Base-by-base conservation (phyloP, 2,329 filamentous ascomycete species). In the Calonectria leucothoes region DNA sequence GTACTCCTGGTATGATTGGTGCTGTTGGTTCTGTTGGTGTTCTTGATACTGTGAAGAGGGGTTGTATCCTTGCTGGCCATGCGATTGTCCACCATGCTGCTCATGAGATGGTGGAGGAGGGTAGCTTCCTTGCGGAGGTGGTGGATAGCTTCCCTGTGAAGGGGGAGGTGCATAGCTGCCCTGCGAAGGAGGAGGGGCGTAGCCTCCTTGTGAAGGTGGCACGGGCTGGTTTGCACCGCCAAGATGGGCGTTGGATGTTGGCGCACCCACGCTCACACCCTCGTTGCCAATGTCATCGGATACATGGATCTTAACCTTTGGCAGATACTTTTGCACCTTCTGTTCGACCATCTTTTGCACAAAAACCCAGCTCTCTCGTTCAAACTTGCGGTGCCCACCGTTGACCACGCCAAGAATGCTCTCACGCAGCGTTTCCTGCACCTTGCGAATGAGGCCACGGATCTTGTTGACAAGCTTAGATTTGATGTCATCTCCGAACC, bases 231-330 rank as follows among this genome's bases (percentile, higher is more conserved):
- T 78, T 2, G 81, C 82, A 37, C 83, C 84, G 11, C 82, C 83
- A 6, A 82, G 79, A 61, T 85, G 81, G 17, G 78, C 64, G 23
- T 73, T 79, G 35, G 79, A 71, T 12, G 78, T 77, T n/a, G 85
- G 85, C 3, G 81, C 80, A 8, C 86, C 86, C 14, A 88, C 84
- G 29, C 83, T 85, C 8, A 87, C 86, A 51, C 85, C 85, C 77
- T 87, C 86, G 59, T 87, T 87, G 0, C 86, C 86, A 48, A 88
- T 87, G 45, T 88, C 86, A 73, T 88, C 86, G 0, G 86, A 86
- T 49, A 88, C 86, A 5, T 78, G 78, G 72, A 88, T 88, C 75
- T 85, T 85, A 2, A 88, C 86, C 72, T 85, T 85, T 71, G 86
- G 86, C 27, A 88, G 78, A 74, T 87, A 88, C 77, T 81, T 85